phyloP scores from a whole-genome alignment of 1,284 basidiomycete species.

The Coniferiporia weirii region DNA sequence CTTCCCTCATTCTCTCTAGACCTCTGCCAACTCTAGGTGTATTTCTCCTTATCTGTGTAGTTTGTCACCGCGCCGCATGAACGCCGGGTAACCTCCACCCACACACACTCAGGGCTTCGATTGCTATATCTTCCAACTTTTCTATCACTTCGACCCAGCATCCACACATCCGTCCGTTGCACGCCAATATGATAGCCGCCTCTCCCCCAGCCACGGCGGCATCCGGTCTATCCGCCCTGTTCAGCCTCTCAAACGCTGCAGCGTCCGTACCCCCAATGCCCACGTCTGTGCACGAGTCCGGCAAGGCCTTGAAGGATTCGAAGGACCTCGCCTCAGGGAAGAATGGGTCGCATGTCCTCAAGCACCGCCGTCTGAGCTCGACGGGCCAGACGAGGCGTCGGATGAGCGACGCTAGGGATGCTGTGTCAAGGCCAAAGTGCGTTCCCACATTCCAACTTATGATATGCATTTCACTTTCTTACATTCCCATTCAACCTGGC shows the following conservation, averaged over 20 bases:
- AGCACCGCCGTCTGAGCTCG: slow-evolving; percentile 63
- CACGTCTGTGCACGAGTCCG: background rate
- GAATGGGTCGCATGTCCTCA: slow-evolving; percentile 24
- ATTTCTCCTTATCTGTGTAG: background rate
- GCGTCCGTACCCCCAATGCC: slow-evolving; percentile 18
- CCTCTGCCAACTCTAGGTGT: background rate
- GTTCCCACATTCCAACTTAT: slow-evolving; percentile 30
- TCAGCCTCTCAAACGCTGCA: slow-evolving; percentile 18
- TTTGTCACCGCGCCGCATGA: slow-evolving; percentile 1
- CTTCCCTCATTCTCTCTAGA: background rate
- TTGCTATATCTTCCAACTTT: background rate
- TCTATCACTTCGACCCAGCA: background rate
- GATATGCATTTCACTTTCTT: slow-evolving; percentile 8
- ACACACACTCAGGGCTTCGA: background rate
- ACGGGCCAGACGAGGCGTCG: slow-evolving; percentile 61
- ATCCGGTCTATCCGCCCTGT: slow-evolving; percentile 18
- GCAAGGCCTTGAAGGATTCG: slow-evolving; percentile 2
- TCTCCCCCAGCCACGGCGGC: background rate
- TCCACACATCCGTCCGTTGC: background rate
- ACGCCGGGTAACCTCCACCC: background rate
- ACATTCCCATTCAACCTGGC: background rate
- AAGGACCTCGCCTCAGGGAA: slow-evolving; percentile 13
- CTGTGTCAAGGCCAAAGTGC: slow-evolving; percentile 63
- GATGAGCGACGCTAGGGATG: slow-evolving; percentile 71
- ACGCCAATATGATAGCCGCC: background rate